Evolutionary conservation across 306 rosid genomes (phyloP).

Genomic region (Cotoneaster glaucophyllus): DNA sequence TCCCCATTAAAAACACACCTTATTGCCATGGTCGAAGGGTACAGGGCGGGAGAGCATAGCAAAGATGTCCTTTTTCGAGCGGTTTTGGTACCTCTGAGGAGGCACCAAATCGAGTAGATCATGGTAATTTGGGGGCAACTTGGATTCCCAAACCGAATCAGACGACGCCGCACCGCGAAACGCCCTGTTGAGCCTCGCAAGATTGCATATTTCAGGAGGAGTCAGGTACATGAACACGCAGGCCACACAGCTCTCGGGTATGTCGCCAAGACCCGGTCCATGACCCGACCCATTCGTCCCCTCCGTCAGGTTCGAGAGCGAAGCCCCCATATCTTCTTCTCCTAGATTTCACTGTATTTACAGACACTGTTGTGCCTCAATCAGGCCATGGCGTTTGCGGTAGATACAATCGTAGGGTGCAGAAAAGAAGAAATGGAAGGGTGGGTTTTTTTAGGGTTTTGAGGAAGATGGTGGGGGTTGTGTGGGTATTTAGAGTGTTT

Average conservation of each 20-base stretch:
- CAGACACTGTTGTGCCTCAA: no score
- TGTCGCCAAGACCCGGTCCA: constrained; percentile 87
- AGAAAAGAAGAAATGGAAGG: not conserved
- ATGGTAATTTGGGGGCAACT: constrained; percentile 69
- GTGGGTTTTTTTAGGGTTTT: not conserved
- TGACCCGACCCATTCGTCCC: constrained; percentile 49
- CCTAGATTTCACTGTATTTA: not conserved
- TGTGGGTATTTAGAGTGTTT: not conserved
- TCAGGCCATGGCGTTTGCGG: not conserved
- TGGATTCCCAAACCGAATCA: constrained; percentile 73
- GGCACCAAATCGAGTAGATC: constrained; percentile 64
- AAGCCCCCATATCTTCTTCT: constrained; percentile 51
- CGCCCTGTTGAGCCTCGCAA: constrained; percentile 73
- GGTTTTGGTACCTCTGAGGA: constrained; percentile 39
- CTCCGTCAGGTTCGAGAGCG: constrained; percentile 55
- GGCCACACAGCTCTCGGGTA: constrained; percentile 87
- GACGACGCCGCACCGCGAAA: constrained; percentile 92
- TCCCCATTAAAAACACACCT: constrained; percentile 29
- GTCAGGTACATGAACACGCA: constrained; percentile 71
- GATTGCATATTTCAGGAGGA: constrained; percentile 89
- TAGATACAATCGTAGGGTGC: not conserved
- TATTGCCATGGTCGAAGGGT: constrained; percentile 60
- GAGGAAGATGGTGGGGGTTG: not conserved
- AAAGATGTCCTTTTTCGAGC: constrained; percentile 67
- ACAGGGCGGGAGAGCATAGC: constrained; percentile 61